A percentile compares a stretch with the other conserved stretches of the same genome.
These are phyloP conservation scores for Alternaria postmessia DNA, from an alignment of 2,329 filamentous ascomycete species.

Conservation along the genomic window DNA sequence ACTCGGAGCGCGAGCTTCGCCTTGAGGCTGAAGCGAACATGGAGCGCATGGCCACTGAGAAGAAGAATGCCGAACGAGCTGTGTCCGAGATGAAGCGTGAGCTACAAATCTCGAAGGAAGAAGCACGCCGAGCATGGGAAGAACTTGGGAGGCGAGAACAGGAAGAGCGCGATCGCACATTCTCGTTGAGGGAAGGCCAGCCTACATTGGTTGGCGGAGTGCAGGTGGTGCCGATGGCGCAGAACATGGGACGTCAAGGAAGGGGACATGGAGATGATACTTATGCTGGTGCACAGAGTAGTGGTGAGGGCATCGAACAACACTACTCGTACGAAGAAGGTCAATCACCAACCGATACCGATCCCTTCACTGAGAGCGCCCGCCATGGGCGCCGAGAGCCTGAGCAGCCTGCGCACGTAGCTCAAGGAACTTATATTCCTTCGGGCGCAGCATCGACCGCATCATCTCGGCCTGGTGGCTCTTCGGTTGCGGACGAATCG, in stretches of 20 bases:
- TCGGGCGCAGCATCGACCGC: constrained; percentile 35
- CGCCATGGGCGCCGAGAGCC: constrained; percentile 41
- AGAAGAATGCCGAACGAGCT: constrained; percentile 74
- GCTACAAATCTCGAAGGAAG: constrained; percentile 92
- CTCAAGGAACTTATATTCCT: constrained; percentile 47
- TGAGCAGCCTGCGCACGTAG: constrained; percentile 39
- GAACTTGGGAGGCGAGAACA: constrained; percentile 93
- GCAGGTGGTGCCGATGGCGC: constrained; percentile 92
- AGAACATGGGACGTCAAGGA: constrained; percentile 62
- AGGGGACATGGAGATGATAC: constrained; percentile 47
- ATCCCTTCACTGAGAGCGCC: constrained; percentile 66
- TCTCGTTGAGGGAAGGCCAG: constrained; percentile 84
- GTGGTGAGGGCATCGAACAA: constrained; percentile 48
- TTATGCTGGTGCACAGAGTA: constrained; percentile 42
- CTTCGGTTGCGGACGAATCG: constrained; percentile 28
- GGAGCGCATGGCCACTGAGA: constrained; percentile 73
- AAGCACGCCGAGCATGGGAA: constrained; percentile 95
- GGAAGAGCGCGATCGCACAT: constrained; percentile 86
- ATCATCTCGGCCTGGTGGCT: constrained; percentile 27
- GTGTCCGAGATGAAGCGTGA: constrained; percentile 93
- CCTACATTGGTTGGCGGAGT: constrained; percentile 91
- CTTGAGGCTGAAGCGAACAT: constrained; percentile 72
- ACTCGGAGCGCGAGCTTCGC: constrained; percentile 75
- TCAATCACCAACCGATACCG: constrained; percentile 65
- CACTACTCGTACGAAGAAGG: constrained; percentile 61